phyloP scores from a whole-genome alignment of 2,329 filamentous ascomycete genomes.

The Nannizziopsis arthrosporioides region DNA sequence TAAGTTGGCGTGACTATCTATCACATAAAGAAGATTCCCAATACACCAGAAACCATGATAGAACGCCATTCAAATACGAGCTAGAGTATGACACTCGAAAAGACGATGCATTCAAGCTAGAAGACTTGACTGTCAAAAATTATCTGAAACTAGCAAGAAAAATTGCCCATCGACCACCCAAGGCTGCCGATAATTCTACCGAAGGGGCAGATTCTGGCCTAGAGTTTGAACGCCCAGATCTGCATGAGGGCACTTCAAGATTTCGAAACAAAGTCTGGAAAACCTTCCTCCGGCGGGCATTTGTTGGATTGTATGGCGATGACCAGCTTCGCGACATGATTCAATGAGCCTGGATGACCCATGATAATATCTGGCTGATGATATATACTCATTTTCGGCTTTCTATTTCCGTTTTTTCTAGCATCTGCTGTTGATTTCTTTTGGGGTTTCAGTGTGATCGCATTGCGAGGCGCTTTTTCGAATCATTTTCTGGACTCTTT shows the following conservation, averaged over 20 bases:
- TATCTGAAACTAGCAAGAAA: conserved; percentile 67
- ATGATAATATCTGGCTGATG: no score
- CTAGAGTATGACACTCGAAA: conserved; percentile 77
- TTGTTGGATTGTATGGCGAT: conserved; percentile 14
- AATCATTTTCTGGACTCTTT: no score
- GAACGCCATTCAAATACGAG: conserved; percentile 55
- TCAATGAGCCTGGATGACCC: neutral
- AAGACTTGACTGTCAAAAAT: conserved; percentile 74
- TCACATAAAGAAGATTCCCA: conserved; percentile 45
- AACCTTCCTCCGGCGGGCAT: conserved; percentile 15
- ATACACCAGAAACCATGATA: conserved; percentile 34
- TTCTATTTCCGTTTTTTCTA: neutral
- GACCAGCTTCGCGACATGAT: conserved; percentile 5
- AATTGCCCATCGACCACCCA: conserved; percentile 48
- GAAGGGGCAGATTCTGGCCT: neutral
- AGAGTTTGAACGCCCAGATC: neutral
- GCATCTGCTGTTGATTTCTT: neutral
- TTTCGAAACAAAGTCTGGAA: conserved; percentile 14
- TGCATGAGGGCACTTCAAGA: neutral
- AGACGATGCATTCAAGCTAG: conserved; percentile 61
- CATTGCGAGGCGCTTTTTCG: no score
- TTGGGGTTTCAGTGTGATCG: no score
- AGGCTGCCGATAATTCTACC: neutral
- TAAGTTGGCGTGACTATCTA: conserved; percentile 37
- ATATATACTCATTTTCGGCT: neutral